Base-by-base conservation (phyloP, 2,329 filamentous ascomycete genomes). In the Aspergillus neotritici region DNA sequence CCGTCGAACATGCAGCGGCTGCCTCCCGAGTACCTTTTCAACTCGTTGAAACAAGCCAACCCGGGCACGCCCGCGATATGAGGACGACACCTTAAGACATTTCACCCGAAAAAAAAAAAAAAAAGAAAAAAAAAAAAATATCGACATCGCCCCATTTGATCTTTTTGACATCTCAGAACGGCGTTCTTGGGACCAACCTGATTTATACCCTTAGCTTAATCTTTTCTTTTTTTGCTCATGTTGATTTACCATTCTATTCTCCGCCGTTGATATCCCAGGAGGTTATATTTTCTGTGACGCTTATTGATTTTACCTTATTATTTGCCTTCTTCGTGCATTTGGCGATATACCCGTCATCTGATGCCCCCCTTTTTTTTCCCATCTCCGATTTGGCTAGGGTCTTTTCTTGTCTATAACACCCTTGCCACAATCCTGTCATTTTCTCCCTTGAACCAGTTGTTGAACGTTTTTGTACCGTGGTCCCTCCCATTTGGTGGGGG, bases 11-110 rank as follows among this genome's bases (percentile, higher is more conserved):
- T 73, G 61, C 63, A 60, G 40, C 65, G 70, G 31, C 52, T 73
- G 30, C 70, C 70, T 14, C 70, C 70, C 1, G 70, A 73, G 56
- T 69, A 71, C 46, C 63, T 73, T 1, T 66, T 73, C 47, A 67
- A 68, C 46, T 62, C 64, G 14, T 49, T 70, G 32, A 58, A 61
- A 25, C 60, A 66, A 29, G 56, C 59, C 17, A 60, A 61, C 34
- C 61, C 64, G 5, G 59, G 59, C 36, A 60, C 60, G 13, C 66
- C 67, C 7, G 52, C 51, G 33, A 57, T 70, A 52, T 67, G 53
- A 60, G 31, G 35, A 31, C 13, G 28, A 39, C 29, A 40, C 34
- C 31, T 49, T 34, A n/a, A n/a, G 31, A 46, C 32, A 42, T 43
- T 31, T 32, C 13, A 42, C 31, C 37, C 37, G 21, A 41, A 36